These are phyloP conservation scores for Obelidium mucronatum DNA, from an alignment of 192 early-diverging fungal genomes.

Conservation along the genomic window DNA sequence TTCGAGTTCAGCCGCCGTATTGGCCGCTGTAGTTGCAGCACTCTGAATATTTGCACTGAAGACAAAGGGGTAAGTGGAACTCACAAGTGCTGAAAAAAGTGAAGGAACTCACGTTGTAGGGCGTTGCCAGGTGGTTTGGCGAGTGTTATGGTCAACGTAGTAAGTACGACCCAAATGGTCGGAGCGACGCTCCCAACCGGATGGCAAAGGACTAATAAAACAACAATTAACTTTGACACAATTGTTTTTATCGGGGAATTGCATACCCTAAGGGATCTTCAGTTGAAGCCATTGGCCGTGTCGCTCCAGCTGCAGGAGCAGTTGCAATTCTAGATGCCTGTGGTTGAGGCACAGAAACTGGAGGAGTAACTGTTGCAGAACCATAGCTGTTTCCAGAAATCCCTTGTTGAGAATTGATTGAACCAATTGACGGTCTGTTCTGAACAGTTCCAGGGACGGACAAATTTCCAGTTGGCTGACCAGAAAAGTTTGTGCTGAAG, in stretches of 20 bases:
- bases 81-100: no score
- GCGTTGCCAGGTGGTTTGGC: conserved; percentile 92
- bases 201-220: conserved; percentile 34
- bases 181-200: conserved; percentile 93
- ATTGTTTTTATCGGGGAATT: conserved; percentile 56
- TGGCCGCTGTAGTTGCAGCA: conserved; percentile 14
- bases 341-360: neutral
- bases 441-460: neutral
- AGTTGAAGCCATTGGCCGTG: conserved; percentile 48
- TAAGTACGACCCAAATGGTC: conserved; percentile 94
- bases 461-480: conserved; percentile 45
- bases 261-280: conserved; percentile 64
- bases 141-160: conserved; percentile 98
- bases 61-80: no score
- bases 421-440: conserved; percentile 1
- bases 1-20: conserved; percentile 77
- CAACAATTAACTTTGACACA: neutral
- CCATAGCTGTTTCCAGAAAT: neutral
- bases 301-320: conserved; percentile 27
- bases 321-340: neutral
- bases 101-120: conserved; percentile 48
- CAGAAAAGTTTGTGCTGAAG: conserved; percentile 68
- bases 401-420: neutral
- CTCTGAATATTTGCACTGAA: neutral
- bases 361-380: neutral